Evolutionary conservation across 2,329 filamentous ascomycete genomes (phyloP), one percentile per base, ranked within the genome.

Genomic region (Calonectria pseudoturangicola): DNA sequence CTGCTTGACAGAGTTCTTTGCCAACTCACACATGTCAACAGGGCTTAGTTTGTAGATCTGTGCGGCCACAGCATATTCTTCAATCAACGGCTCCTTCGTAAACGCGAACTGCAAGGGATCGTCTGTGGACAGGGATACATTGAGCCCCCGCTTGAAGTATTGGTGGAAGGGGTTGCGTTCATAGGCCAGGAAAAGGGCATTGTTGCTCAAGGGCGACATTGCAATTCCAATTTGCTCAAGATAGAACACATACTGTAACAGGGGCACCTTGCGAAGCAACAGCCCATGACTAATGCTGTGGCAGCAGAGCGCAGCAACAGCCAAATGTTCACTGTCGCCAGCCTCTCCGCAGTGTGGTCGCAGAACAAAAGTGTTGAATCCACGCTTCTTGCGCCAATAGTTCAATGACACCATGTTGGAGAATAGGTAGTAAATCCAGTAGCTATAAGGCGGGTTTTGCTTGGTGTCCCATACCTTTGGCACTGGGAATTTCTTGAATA

Each of bases 151-250:
- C 81, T 94, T 93, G 88, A 99, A 99, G 85, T 99, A 99, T 80
- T 94, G 94, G 78, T 98, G 89, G 85, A 98, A 99, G 0, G 97
- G 97, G 79, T 99, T 99, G 72, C 97, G 92, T 84, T 99, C 97
- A 81, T 99, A 98, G 1, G 96, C 95, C 66, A 99, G 87, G 86
- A 99, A 99, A 39, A 99, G 86, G 0, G 97, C 97, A 79, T 99
- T 99, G 87, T 99, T 99, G 84, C 95, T 98, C 56, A 99, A 89
- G 2, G 97, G 97, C n/a, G 96, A 98, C 97, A 99, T 99, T 73
- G 97, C 97, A 75, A 99, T 97, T 71, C 97, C 97, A 74, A 99
- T 98, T 82, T 98, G 96, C 81, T 99, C 96, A 25, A 99, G 91
- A 80, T 99, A 99, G 86, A 98, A 99, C 64, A 98, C 92, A 84